Percentiles rank a stretch among this genome's conserved stretches.
Conservation (phyloP, 176 grass and related monocot genomes). For the Poa pratensis region DNA sequence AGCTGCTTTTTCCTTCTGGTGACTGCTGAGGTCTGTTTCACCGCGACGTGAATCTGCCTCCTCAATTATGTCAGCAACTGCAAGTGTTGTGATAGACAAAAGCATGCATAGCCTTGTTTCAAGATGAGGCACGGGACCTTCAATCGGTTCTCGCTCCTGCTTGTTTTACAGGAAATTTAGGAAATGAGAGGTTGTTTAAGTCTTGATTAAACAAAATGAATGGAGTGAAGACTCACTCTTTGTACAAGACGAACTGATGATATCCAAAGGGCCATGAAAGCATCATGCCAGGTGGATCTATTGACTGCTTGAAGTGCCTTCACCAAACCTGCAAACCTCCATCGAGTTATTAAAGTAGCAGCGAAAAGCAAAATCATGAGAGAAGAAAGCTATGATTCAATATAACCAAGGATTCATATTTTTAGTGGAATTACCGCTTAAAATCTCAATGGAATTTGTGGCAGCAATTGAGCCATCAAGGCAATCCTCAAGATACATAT, state of each 20-base stretch:
- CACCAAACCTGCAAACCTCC: conserved; percentile 74
- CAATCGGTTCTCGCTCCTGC: conserved; percentile 91
- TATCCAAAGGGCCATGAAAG: conserved; percentile 95
- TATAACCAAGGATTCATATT: conserved; percentile 15
- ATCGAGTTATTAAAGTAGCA: conserved; percentile 22
- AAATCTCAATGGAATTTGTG: conserved; percentile 91
- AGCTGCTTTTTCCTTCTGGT: conserved; percentile 48
- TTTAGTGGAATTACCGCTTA: conserved; percentile 71
- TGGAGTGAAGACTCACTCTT: conserved; percentile 59
- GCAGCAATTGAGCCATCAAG: conserved; percentile 85
- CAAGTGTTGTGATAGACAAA: conserved; percentile 83
- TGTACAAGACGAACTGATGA: conserved; percentile 93
- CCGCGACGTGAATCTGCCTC: conserved; percentile 60
- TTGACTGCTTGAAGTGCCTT: conserved; percentile 92
- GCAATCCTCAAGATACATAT: conserved; percentile 98
- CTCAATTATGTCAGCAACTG: conserved; percentile 80
- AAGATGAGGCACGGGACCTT: conserved; percentile 92
- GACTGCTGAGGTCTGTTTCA: conserved; percentile 50
- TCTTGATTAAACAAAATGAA: conserved; percentile 27
- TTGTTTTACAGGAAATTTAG: conserved; percentile 46
- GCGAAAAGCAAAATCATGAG: not conserved
- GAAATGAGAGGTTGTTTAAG: conserved; percentile 29
- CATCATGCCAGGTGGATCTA: conserved; percentile 85
- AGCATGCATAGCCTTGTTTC: conserved; percentile 91
- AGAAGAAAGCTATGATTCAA: not conserved